Percentiles rank a stretch among this genome's conserved stretches.
These are phyloP conservation scores for Leishmania arabica DNA, from an alignment of 208 protist species.

Conservation along the genomic window DNA sequence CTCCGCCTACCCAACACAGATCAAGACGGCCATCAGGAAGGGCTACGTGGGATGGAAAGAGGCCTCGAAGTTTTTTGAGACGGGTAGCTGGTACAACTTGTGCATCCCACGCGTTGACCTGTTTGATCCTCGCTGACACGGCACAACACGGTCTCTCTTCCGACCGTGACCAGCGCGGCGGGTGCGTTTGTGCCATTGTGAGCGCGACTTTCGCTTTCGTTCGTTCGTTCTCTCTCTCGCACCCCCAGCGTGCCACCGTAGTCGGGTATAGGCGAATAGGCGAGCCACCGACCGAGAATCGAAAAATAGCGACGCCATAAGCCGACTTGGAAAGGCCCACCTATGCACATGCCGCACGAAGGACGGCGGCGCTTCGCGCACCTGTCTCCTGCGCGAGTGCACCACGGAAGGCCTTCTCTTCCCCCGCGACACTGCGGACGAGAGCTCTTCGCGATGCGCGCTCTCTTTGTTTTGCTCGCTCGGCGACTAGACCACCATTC, in stretches of 20 bases:
- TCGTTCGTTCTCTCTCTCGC: too few relatives aligned
- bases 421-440: neutral
- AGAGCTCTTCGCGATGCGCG: neutral
- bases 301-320: neutral
- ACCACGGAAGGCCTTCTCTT: neutral
- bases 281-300: neutral
- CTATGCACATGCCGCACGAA: neutral
- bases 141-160: neutral
- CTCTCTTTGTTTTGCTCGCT: neutral
- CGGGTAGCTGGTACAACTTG: constrained; percentile 94
- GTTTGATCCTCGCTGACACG: constrained; percentile 61
- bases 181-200: neutral
- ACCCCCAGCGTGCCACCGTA: neutral
- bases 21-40: constrained; percentile 83
- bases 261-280: neutral
- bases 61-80: constrained; percentile 80
- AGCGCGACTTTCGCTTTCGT: neutral
- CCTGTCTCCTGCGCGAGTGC: neutral
- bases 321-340: neutral
- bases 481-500: neutral
- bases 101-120: constrained; percentile 82
- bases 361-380: neutral
- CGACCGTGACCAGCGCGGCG: neutral
- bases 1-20: constrained; percentile 66
- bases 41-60: constrained; percentile 93